A percentile compares a stretch with the other conserved stretches of the same genome.
Evolutionary conservation across 2,329 filamentous ascomycete genomes (phyloP).

Genomic region (Aspergillus ochraceoroseus): DNA sequence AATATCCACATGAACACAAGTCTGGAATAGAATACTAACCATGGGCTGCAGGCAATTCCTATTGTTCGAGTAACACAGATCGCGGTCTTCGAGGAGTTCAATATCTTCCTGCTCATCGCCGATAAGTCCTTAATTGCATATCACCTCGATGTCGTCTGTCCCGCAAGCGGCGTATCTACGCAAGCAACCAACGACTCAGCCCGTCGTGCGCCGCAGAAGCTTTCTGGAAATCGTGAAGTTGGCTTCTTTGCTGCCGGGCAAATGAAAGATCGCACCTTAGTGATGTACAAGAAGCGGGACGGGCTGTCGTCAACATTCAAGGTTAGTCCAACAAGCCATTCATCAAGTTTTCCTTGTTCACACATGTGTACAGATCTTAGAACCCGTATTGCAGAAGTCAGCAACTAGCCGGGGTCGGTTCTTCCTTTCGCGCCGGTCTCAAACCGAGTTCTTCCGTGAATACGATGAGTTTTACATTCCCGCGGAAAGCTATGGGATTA

Average conservation of each 20-base stretch:
- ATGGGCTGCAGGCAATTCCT: slow-evolving; percentile 62
- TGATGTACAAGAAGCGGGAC: slow-evolving; percentile 97
- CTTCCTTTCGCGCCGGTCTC: slow-evolving; percentile 59
- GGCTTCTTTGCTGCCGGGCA: slow-evolving; percentile 93
- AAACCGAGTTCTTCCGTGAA: slow-evolving; percentile 93
- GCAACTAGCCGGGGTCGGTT: slow-evolving; percentile 73
- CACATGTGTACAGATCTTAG: slow-evolving; percentile 54
- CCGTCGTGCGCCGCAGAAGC: slow-evolving; percentile 81
- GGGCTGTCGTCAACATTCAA: slow-evolving; percentile 89
- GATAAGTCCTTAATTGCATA: slow-evolving; percentile 91
- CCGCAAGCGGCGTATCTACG: slow-evolving; percentile 44
- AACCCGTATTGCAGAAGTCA: slow-evolving; percentile 90
- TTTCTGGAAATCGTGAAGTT: slow-evolving; percentile 82
- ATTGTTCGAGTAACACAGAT: slow-evolving; percentile 80
- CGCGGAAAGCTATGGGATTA: slow-evolving; percentile 88
- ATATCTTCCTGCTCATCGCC: slow-evolving; percentile 81
- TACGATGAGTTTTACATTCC: slow-evolving; percentile 99
- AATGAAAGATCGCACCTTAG: slow-evolving; percentile 92
- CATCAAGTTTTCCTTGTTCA: not conserved
- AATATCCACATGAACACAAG: too few species aligned
- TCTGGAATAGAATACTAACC: slow-evolving; percentile 16
- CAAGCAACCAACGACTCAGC: slow-evolving; percentile 64
- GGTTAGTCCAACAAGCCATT: slow-evolving; percentile 24
- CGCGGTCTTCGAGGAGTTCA: slow-evolving; percentile 91
- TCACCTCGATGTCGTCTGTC: slow-evolving; percentile 77